Evolutionary conservation across 2,329 filamentous ascomycete genomes (phyloP), one percentile per base, ranked within the genome.

Genomic region (Pyrenophora graminea): DNA sequence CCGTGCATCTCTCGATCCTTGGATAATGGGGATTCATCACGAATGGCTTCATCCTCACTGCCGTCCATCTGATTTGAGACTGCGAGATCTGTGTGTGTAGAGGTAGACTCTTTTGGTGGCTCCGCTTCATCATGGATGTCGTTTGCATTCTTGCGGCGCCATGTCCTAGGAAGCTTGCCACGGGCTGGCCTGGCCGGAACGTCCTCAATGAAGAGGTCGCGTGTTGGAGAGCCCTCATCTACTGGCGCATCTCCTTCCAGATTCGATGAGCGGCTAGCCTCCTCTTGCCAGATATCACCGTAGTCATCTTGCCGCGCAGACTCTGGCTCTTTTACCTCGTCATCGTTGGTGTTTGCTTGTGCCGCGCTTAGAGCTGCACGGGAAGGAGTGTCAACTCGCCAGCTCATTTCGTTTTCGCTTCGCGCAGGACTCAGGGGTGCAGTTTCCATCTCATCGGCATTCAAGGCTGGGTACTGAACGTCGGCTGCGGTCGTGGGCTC

Each of bases 281-380:
- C 77, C 49, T 78, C 77, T 61, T 77, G 70, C 78, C 78, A 80
- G 18, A 80, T 71, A 46, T 80, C 77, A 15, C 65, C 68, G 27
- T 63, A 65, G 15, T 66, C 61, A 17, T 66, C 61, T 15, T 47
- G 19, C 34, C 36, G 43, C 4, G 31, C 40, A 21, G 36, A 18
- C 33, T 48, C 36, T 7, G 40, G 32, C 25, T 36, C 45, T 21
- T 53, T 37, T n/a, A 38, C 21, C 15, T 53, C 48, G 6, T 52
- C 41, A 18, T 39, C 15, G 23, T 12, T n/a, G n/a, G 3, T n/a
- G 27, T 42, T 39, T 18, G 17, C n/a, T 23, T 32, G 15, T 7
- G 19, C 3, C 30, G 32, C 30, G 15, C 39, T 32, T 44, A 18
- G 15, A 17, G 41, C 17, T 30, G 21, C n/a, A 37, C 44, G 15